phyloP scores from a whole-genome alignment of 2,329 filamentous ascomycete species.

The Aspergillus fijiensis region DNA sequence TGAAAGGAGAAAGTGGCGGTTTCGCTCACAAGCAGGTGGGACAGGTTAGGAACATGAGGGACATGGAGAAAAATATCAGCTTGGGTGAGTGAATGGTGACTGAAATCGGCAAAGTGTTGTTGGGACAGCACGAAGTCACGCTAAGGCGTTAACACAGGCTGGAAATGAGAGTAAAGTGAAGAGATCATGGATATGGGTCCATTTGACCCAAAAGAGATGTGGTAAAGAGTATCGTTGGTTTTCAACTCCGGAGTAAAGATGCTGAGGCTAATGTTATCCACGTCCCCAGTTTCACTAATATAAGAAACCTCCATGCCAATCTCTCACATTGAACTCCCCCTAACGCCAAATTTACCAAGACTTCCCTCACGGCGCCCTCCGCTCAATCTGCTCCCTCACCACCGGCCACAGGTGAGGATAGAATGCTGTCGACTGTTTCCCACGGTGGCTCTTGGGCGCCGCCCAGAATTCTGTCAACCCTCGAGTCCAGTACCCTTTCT shows the following conservation, averaged over 20 bases:
- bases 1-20: not conserved
- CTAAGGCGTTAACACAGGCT: not conserved
- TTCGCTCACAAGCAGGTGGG: not conserved
- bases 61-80: not conserved
- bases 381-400: not conserved
- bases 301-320: not conserved
- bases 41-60: not conserved
- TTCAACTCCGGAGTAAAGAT: not conserved
- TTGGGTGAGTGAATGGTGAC: not conserved
- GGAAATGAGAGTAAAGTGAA: not conserved
- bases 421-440: not conserved
- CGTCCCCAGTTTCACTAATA: not conserved
- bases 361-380: too few relatives aligned
- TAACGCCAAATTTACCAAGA: not conserved
- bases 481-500: constrained; percentile 34
- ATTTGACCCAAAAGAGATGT: not conserved
- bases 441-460: not conserved
- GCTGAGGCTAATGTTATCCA: not conserved
- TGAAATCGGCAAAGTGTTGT: not conserved
- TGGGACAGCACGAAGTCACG: not conserved
- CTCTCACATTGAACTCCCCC: not conserved
- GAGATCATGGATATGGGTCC: not conserved
- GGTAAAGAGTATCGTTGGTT: not conserved
- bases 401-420: not conserved
- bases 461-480: not conserved